Evolutionary conservation across 371 early-diverging fungal genomes (phyloP).

Genomic region (Rhizopus delemar): DNA sequence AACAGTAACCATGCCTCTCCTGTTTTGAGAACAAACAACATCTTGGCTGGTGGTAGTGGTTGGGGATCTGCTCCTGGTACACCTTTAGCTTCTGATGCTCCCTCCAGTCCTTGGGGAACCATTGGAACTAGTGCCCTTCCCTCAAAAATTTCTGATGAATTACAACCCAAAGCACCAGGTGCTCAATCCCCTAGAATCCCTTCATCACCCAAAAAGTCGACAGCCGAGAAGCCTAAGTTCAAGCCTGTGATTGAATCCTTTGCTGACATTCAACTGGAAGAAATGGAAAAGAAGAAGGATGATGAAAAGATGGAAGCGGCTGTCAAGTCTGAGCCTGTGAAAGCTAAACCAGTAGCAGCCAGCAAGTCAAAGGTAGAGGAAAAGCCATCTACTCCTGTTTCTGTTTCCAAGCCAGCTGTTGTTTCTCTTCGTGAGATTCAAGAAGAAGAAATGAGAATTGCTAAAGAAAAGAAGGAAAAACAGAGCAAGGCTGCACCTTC

Average conservation of each 20-base stretch:
- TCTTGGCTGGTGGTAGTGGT: slow-evolving; percentile 23
- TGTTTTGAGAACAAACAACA: slow-evolving; percentile 26
- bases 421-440: slow-evolving; percentile 54
- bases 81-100: slow-evolving; percentile 33
- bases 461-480: slow-evolving; percentile 36
- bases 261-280: slow-evolving; percentile 27
- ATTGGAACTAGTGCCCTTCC: slow-evolving; percentile 35
- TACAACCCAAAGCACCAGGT: slow-evolving; percentile 35
- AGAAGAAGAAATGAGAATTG: slow-evolving; percentile 47
- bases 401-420: slow-evolving; percentile 4
- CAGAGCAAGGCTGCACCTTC: slow-evolving; percentile 10
- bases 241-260: slow-evolving; percentile 25
- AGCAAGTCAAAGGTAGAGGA: slow-evolving; percentile 3
- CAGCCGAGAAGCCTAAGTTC: slow-evolving; percentile 12
- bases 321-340: not conserved
- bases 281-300: slow-evolving; percentile 11
- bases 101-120: slow-evolving; percentile 41
- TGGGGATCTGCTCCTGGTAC: slow-evolving; percentile 51
- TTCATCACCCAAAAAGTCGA: slow-evolving; percentile 28
- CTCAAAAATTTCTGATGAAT: slow-evolving; percentile 32
- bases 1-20: slow-evolving; percentile 31
- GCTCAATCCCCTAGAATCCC: slow-evolving; percentile 33
- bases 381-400: not conserved
- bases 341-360: not conserved
- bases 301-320: not conserved